Evolutionary conservation across 805 yeast species (phyloP).

Genomic region (Pichia membranifaciens): DNA sequence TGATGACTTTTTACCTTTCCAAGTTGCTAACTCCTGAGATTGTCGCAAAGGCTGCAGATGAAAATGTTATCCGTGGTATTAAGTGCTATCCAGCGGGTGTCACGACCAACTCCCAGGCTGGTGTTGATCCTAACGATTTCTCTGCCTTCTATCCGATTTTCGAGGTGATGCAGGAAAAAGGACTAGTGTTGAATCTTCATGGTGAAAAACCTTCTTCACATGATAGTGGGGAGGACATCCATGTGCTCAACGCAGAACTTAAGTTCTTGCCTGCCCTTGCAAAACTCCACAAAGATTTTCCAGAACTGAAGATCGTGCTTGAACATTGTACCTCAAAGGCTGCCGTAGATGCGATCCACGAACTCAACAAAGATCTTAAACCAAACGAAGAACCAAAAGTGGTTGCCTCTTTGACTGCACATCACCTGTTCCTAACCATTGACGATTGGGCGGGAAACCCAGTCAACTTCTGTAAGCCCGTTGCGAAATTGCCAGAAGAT

Average conservation of each 20-base stretch:
- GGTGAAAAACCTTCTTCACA: slow-evolving; percentile 83
- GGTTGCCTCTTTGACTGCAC: slow-evolving; percentile 94
- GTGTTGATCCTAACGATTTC: slow-evolving; percentile 92
- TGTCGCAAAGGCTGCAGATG: slow-evolving; percentile 68
- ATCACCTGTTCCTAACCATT: slow-evolving; percentile 80
- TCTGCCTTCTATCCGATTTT: slow-evolving; percentile 84
- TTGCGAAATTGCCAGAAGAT: slow-evolving; percentile 88
- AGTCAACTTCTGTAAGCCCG: slow-evolving; percentile 94
- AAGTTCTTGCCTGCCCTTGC: slow-evolving; percentile 82
- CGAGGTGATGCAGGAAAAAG: slow-evolving; percentile 75
- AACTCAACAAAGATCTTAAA: slow-evolving; percentile 46
- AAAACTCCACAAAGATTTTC: slow-evolving; percentile 76
- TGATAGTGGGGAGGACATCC: slow-evolving; percentile 58
- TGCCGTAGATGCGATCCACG: slow-evolving; percentile 72
- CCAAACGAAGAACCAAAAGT: slow-evolving; percentile 44
- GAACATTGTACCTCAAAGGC: slow-evolving; percentile 94
- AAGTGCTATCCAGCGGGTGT: slow-evolving; percentile 99
- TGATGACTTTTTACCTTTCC: slow-evolving; percentile 85
- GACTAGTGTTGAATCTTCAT: slow-evolving; percentile 79
- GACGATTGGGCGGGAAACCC: slow-evolving; percentile 98
- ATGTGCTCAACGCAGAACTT: slow-evolving; percentile 91
- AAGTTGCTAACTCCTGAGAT: slow-evolving; percentile 80
- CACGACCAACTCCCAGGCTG: slow-evolving; percentile 90
- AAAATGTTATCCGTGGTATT: slow-evolving; percentile 73
- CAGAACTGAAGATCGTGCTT: slow-evolving; percentile 75